Evolutionary conservation across 306 rosid genomes (phyloP).

Genomic region (Geum urbanum): DNA sequence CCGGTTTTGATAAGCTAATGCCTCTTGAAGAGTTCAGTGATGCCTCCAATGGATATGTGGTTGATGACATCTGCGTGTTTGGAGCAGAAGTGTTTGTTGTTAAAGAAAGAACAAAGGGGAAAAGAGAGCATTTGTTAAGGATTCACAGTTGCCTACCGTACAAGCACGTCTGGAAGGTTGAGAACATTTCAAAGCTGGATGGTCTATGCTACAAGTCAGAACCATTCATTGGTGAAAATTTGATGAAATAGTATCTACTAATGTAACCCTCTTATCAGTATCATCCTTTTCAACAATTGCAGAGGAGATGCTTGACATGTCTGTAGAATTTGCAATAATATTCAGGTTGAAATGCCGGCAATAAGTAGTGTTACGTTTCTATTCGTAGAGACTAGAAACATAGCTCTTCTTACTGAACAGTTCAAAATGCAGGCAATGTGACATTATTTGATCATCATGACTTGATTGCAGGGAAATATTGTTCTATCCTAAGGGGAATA

Average conservation of each 20-base stretch:
- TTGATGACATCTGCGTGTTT: neutral
- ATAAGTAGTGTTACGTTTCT: neutral
- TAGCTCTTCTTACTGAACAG: neutral
- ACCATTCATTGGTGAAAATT: neutral
- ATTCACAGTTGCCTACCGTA: neutral
- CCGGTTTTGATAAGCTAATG: neutral
- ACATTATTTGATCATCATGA: neutral
- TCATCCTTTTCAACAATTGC: neutral
- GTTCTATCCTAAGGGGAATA: neutral
- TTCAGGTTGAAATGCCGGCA: neutral
- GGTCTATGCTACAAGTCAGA: neutral
- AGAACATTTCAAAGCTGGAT: neutral
- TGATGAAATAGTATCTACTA: neutral
- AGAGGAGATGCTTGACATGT: neutral
- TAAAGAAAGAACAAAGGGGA: neutral
- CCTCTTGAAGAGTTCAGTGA: neutral
- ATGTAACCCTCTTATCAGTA: neutral
- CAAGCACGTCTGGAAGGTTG: neutral
- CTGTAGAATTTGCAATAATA: neutral
- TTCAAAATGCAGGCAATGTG: neutral
- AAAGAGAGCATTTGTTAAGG: neutral
- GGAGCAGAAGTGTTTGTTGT: neutral
- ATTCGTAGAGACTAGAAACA: neutral
- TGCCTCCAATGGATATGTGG: neutral
- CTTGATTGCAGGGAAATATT: neutral